phyloP scores from a whole-genome alignment of 306 rosid genomes.

The Chamaecrista fasciculata region DNA sequence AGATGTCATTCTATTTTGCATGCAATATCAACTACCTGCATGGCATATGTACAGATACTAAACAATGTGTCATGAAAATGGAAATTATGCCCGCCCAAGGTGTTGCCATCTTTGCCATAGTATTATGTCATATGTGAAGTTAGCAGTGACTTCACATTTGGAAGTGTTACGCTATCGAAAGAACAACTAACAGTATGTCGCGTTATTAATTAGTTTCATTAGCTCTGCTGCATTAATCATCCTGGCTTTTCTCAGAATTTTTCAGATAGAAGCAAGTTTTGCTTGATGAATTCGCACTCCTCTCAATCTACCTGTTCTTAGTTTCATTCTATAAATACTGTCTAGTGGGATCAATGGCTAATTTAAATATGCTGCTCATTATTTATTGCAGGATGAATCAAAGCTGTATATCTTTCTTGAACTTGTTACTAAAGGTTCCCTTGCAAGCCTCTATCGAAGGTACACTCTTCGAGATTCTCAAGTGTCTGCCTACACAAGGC shows the following conservation, averaged over 20 bases:
- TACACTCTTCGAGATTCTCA: constrained; percentile 64
- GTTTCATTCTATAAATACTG: neutral
- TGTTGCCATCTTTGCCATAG: neutral
- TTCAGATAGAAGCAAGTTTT: constrained; percentile 3
- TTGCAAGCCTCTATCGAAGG: constrained; percentile 52
- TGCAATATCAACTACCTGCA: constrained; percentile 1
- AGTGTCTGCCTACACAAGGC: constrained; percentile 77
- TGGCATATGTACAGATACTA: neutral
- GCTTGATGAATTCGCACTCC: neutral
- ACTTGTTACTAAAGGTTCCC: constrained; percentile 80
- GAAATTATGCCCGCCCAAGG: constrained; percentile 6
- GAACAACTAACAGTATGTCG: neutral
- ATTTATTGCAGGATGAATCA: constrained; percentile 62
- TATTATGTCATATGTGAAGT: neutral
- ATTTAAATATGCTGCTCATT: constrained; percentile 19
- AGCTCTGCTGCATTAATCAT: constrained; percentile 16
- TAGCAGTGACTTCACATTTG: constrained; percentile 13
- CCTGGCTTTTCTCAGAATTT: constrained; percentile 12
- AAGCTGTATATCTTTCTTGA: constrained; percentile 83
- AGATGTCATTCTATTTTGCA: neutral
- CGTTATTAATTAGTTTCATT: neutral
- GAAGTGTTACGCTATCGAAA: constrained; percentile 6
- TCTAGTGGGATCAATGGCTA: constrained; percentile 9
- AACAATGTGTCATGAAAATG: neutral
- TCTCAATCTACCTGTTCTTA: constrained; percentile 6